Evolutionary conservation across 345 rosid genomes (phyloP).

Genomic region (Turritis glabra): DNA sequence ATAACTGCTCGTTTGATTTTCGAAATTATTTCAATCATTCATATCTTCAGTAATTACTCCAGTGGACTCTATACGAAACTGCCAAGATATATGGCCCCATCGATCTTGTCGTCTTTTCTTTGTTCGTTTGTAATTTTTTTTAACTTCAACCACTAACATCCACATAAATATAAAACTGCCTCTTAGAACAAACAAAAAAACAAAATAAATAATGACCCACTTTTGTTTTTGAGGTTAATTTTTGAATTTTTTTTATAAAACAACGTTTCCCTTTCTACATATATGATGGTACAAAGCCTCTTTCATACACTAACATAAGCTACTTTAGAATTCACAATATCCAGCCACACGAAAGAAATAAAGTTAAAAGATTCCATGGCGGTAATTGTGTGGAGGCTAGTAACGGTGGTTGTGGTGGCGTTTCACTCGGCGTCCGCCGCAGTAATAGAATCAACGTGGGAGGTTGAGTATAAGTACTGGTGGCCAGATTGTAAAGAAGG

Average conservation of each 20-base stretch:
- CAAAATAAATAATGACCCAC: not conserved
- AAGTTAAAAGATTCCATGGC: constrained; percentile 1
- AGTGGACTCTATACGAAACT: not conserved
- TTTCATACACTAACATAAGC: not conserved
- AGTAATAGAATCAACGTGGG: constrained; percentile 53
- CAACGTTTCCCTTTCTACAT: not conserved
- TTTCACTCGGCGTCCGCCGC: constrained; percentile 23
- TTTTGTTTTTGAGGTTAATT: not conserved
- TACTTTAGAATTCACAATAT: not conserved
- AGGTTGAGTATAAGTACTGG: constrained; percentile 59
- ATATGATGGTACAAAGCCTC: not conserved
- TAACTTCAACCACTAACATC: not conserved
- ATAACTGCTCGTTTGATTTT: not conserved
- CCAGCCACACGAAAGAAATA: not conserved
- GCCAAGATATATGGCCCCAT: constrained; percentile 9
- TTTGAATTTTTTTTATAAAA: too few species aligned
- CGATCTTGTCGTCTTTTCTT: constrained; percentile 16
- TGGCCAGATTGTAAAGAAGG: constrained; percentile 73
- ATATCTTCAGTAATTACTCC: not conserved
- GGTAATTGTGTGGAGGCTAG: constrained; percentile 13
- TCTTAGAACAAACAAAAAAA: not conserved
- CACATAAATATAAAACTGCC: not conserved
- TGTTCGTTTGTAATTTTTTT: not conserved
- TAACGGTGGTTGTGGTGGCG: constrained; percentile 12
- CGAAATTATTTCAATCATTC: not conserved